Conservation (phyloP, 2,329 filamentous ascomycete genomes). For the Xylaria sp. region DNA sequence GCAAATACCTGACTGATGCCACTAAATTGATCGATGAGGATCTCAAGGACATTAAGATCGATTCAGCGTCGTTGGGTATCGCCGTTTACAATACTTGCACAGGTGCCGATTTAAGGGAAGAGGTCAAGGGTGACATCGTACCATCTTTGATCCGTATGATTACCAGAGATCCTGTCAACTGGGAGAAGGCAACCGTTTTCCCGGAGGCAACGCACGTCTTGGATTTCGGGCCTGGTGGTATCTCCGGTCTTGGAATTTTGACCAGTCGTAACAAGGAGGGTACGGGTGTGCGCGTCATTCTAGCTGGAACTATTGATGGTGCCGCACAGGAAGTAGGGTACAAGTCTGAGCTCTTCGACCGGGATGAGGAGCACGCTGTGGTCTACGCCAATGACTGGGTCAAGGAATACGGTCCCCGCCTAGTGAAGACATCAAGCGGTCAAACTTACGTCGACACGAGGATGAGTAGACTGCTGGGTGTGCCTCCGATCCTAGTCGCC, state of each 20-base stretch:
- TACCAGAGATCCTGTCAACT: conserved; percentile 90
- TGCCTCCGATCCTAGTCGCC: conserved; percentile 86
- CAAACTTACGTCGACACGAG: conserved; percentile 95
- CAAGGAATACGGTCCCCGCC: conserved; percentile 90
- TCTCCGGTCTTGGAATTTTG: conserved; percentile 91
- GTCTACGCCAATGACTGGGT: conserved; percentile 98
- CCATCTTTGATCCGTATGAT: conserved; percentile 89
- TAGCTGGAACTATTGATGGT: conserved; percentile 90
- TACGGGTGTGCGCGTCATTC: conserved; percentile 92
- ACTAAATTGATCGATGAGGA: conserved; percentile 84
- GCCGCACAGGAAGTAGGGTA: conserved; percentile 91
- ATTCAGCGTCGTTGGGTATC: conserved; percentile 73
- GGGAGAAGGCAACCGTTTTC: conserved; percentile 94
- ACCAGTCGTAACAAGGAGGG: conserved; percentile 99
- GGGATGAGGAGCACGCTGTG: conserved; percentile 91
- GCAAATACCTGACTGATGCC: conserved; percentile 84
- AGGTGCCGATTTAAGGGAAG: conserved; percentile 77
- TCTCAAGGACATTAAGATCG: conserved; percentile 78
- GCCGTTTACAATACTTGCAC: conserved; percentile 90
- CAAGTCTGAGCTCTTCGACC: conserved; percentile 96
- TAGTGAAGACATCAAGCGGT: conserved; percentile 86
- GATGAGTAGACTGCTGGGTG: conserved; percentile 83
- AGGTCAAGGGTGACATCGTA: conserved; percentile 76
- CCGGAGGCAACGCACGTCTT: conserved; percentile 89
- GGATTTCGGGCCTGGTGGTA: conserved; percentile 95